Percentiles rank a stretch among this genome's conserved stretches.
Evolutionary conservation across 2,329 filamentous ascomycete species (phyloP).

Genomic region (Arthrobotrys pseudoclavata): DNA sequence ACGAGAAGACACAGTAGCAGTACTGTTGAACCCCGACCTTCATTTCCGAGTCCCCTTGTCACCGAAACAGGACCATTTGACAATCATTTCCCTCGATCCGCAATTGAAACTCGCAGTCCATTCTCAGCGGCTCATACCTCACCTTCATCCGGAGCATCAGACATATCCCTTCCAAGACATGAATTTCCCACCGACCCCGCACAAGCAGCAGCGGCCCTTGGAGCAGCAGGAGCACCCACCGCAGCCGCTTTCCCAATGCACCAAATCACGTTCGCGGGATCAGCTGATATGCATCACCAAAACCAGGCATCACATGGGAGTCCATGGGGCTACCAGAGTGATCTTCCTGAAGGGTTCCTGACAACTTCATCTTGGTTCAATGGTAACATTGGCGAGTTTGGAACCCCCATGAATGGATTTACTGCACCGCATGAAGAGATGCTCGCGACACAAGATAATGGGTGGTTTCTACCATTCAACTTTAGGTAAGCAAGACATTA

Average conservation of each 20-base stretch:
- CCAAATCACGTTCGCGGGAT: slow-evolving; percentile 53
- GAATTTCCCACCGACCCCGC: slow-evolving; percentile 50
- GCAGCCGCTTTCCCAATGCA: slow-evolving; percentile 52
- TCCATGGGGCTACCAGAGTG: slow-evolving; percentile 51
- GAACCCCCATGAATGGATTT: slow-evolving; percentile 54
- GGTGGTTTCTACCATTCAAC: slow-evolving; percentile 58
- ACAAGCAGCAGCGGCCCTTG: slow-evolving; percentile 18
- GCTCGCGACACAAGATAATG: slow-evolving; percentile 54
- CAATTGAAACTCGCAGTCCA: slow-evolving; percentile 56
- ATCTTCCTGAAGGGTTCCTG: slow-evolving; percentile 51
- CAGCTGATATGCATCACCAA: slow-evolving; percentile 40
- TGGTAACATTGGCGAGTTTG: slow-evolving; percentile 49
- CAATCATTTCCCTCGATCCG: slow-evolving; percentile 56
- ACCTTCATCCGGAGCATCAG: slow-evolving; percentile 53
- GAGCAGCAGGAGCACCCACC: slow-evolving; percentile 3
- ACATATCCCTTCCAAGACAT: slow-evolving; percentile 55
- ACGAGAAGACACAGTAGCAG: slow-evolving; percentile 53
- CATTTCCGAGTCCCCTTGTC: slow-evolving; percentile 52
- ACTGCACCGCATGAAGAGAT: slow-evolving; percentile 58
- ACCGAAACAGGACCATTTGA: slow-evolving; percentile 45
- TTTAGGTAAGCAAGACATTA: slow-evolving; percentile 51
- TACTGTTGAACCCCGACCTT: slow-evolving; percentile 53
- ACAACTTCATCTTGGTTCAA: slow-evolving; percentile 42
- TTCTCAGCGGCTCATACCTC: slow-evolving; percentile 55
- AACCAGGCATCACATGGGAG: slow-evolving; percentile 39